A percentile compares a stretch with the other conserved stretches of the same genome.
Evolutionary conservation across 805 yeast genomes (phyloP).

Genomic region (Middelhovenomyces tepae): DNA sequence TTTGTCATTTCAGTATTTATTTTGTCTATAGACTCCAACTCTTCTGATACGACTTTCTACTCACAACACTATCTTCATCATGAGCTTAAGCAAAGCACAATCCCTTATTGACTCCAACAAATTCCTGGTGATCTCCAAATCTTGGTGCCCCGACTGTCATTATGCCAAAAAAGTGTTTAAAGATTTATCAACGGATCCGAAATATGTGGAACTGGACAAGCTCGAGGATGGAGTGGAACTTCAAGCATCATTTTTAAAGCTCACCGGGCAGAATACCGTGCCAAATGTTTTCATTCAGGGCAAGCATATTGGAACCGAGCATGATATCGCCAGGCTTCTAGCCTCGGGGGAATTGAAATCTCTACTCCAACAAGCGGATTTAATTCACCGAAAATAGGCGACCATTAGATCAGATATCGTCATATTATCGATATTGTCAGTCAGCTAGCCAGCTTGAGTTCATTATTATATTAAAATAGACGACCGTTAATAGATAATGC

Average conservation of each 20-base stretch:
- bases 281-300: slow-evolving; percentile 60
- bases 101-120: slow-evolving; percentile 38
- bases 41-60: too few species aligned
- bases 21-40: too few species aligned
- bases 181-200: slow-evolving; percentile 40
- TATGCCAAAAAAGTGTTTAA: slow-evolving; percentile 51
- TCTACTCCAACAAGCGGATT: slow-evolving; percentile 10
- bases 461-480: too few species aligned
- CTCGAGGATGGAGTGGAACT: slow-evolving; percentile 42
- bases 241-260: slow-evolving; percentile 46
- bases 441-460: too few species aligned
- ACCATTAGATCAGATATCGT: too few species aligned
- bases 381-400: slow-evolving; percentile 26
- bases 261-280: slow-evolving; percentile 58
- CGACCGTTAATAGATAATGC: too few species aligned
- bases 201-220: slow-evolving; percentile 56
- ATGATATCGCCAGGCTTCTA: slow-evolving; percentile 16
- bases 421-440: too few species aligned
- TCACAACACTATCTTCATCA: too few species aligned
- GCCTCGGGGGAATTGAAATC: slow-evolving; percentile 17
- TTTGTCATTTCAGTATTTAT: too few species aligned
- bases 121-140: slow-evolving; percentile 52
- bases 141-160: slow-evolving; percentile 76
- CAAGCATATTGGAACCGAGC: slow-evolving; percentile 48
- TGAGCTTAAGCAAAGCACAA: too few species aligned